These are phyloP conservation scores for Phytopythium kandeliae DNA, from an alignment of 352 stramenopile genomes.

Conservation along the genomic window DNA sequence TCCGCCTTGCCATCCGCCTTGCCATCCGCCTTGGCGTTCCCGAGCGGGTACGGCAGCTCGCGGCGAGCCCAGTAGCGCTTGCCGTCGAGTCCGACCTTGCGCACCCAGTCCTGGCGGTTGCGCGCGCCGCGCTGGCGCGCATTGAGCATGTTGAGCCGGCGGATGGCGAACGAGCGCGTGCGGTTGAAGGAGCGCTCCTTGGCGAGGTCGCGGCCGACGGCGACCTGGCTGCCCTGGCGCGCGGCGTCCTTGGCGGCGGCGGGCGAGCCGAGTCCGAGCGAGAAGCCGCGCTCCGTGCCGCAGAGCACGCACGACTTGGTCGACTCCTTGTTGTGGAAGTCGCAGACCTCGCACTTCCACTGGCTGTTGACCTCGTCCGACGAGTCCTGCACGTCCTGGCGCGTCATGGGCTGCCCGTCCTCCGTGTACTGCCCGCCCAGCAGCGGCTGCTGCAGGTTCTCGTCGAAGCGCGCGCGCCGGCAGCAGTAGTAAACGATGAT, in stretches of 20 bases:
- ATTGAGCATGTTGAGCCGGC: slow-evolving; percentile 86
- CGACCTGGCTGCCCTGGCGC: slow-evolving; percentile 13
- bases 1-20: slow-evolving; percentile 17
- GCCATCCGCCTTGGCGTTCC: slow-evolving; percentile 20
- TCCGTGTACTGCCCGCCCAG: slow-evolving; percentile 84
- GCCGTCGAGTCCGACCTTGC: slow-evolving; percentile 73
- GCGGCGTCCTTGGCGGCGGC: slow-evolving; percentile 19
- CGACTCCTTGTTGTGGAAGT: slow-evolving; percentile 87
- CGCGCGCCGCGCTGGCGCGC: slow-evolving; percentile 69
- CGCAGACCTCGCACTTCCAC: slow-evolving; percentile 86
- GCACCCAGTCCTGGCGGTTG: slow-evolving; percentile 81
- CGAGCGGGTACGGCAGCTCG: slow-evolving; percentile 47
- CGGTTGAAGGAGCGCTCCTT: slow-evolving; percentile 77
- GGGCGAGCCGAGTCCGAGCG: slow-evolving; percentile 54
- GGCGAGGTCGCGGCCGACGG: slow-evolving; percentile 30
- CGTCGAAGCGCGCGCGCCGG: slow-evolving; percentile 76
- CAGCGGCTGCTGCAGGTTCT: slow-evolving; percentile 81
- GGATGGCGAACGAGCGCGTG: slow-evolving; percentile 81
- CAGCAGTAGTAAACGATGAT: slow-evolving; percentile 90
- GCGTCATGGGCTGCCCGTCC: slow-evolving; percentile 81
- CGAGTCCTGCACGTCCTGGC: slow-evolving; percentile 81
- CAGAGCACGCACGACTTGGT: slow-evolving; percentile 72
- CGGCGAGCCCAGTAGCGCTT: slow-evolving; percentile 82
- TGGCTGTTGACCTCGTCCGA: slow-evolving; percentile 73
- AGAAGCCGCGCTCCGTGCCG: slow-evolving; percentile 79